Base-by-base conservation (phyloP, 371 early-diverging fungal species). In the Mucor plumbeus region DNA sequence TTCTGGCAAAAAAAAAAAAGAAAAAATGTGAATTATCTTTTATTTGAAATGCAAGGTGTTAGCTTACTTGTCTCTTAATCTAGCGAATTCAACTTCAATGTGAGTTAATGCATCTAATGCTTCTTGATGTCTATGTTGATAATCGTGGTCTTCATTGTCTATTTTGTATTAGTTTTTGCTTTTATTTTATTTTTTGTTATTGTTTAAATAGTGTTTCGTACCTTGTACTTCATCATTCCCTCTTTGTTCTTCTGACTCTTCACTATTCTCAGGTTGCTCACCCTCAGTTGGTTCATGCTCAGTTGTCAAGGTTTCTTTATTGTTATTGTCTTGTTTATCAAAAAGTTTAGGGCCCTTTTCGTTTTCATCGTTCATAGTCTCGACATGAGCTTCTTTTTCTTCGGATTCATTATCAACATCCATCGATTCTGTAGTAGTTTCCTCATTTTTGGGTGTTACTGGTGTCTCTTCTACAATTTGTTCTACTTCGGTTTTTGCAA, bases 71-170 rank as follows among this genome's bases (percentile, higher is more conserved):
- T 67, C 85, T 39, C 85, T 63, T 64, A 85, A 67, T 57, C 73
- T 68, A 15, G 85, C 85, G 67, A 85, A 85, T 67, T 85, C 85
- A 11, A 85, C 62, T 65, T 85, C 85, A 53, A 85, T 85, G 59
- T 77, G 76, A 7, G 83, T 82, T 39, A 85, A 70, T 11, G 85
- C 85, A 21, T 79, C 73, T 39, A 85, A 54, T 7, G 85, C 85
- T 61, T 82, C 83, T 63, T 81, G 79, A 59, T 82, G 85, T 33
- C 68, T 59, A 44, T 78, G 79, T 21, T 76, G 74, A 50, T 71
- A 72, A 50, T 74, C 72, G 34, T 54, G 40, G 47, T 74, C 74
- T 19, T 70, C 69, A 36, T 65, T 55, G 17, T 63, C 72, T 71
- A 61, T 1, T 10, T 31, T 38, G 19, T 9, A 50, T 50, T 26